Base-by-base conservation (phyloP, 495 filamentous ascomycete species). In the Podospora pseudocomata region DNA sequence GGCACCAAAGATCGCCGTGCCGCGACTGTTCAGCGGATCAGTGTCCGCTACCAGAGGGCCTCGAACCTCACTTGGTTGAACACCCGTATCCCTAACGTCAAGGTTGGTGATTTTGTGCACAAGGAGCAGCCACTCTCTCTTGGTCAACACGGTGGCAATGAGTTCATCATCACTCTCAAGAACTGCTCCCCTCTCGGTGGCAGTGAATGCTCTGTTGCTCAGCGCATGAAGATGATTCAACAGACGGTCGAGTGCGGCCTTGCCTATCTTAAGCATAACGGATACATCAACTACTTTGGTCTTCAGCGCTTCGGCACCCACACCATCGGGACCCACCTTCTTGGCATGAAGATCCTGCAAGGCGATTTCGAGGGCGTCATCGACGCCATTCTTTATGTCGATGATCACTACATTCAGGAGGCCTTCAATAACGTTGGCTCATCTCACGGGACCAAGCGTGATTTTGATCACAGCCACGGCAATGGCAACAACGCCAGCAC, bases 201-300 rank as follows among this genome's bases (percentile, higher is more conserved):
- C 83, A 76, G 81, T 70, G 65, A 71, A 71, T 66, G 74, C 23
- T 73, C 77, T 11, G 69, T 83, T 28, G 73, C 77, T 44, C 72
- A 80, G 28, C 79, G 73, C 63, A 76, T 80, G n/a, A 72, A 69
- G 27, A 76, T 76, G 64, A 70, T 75, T 1, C 77, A 78, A 39
- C 64, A 75, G 18, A 75, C 77, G 3, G 68, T 85, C 7, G 72
- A 80, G 56, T 74, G 76, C 15, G 81, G 79, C 1, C 67, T 87
- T 15, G 79, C 84, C 5, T 77, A 90, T 55, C 82, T 97, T 5
- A 79, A 78, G 15, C 73, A 86, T 58, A 80, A 86, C 16, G 95
- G 95, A 0, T 99, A 96, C 79, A 87, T 98, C 77, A 98, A 99
- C 77, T 98, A 98, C 81, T 99, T 91, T 68, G 95, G 95, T 16